Evolutionary conservation across 768 basidiomycete genomes (phyloP).

Genomic region (Podaxis rugospora): DNA sequence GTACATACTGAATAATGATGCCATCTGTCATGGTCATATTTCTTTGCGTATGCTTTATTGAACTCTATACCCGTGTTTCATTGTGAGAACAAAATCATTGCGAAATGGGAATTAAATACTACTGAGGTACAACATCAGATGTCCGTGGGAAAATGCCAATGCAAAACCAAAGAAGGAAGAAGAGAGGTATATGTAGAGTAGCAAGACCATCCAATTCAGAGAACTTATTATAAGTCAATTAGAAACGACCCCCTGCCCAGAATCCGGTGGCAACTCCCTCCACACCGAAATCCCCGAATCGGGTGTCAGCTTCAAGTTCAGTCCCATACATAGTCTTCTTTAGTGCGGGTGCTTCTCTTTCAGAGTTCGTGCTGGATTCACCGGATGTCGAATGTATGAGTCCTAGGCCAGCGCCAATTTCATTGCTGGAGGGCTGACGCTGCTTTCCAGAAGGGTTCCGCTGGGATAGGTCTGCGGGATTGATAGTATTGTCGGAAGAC

Average conservation of each 20-base stretch:
- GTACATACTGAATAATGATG: not conserved
- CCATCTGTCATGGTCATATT: constrained; percentile 1
- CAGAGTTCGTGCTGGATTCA: constrained; percentile 17
- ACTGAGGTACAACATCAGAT: constrained; percentile 5
- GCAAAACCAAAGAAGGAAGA: not conserved
- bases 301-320: constrained; percentile 74
- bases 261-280: constrained; percentile 73
- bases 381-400: constrained; percentile 27
- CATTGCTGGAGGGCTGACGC: constrained; percentile 35
- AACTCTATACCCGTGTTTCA: not conserved
- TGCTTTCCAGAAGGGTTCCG: constrained; percentile 21
- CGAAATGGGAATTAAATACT: not conserved
- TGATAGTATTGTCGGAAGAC: constrained; percentile 17
- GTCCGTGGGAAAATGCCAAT: constrained; percentile 6
- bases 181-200: not conserved
- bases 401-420: constrained; percentile 40
- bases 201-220: constrained; percentile 10
- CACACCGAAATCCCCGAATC: constrained; percentile 81
- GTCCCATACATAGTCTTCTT: constrained; percentile 83
- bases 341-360: constrained; percentile 32
- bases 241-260: constrained; percentile 54
- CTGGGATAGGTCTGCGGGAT: constrained; percentile 36
- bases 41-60: not conserved
- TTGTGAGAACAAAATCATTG: not conserved
- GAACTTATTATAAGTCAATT: not conserved